These are phyloP conservation scores for Corinectria fuckeliana DNA, from an alignment of 2,329 filamentous ascomycete genomes.

Conservation along the genomic window DNA sequence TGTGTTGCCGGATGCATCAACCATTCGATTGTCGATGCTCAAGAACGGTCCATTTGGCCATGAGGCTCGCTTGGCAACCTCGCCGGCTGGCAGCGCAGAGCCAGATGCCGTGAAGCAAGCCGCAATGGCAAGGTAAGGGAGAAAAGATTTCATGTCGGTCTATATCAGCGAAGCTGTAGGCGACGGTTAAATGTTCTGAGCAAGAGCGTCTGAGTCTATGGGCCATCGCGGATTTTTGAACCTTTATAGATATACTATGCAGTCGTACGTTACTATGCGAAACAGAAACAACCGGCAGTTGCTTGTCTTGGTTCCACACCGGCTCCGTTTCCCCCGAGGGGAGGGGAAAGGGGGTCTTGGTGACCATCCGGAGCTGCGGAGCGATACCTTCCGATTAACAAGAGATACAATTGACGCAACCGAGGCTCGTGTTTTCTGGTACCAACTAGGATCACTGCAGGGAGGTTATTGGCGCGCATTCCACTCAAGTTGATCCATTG, in stretches of 20 bases:
- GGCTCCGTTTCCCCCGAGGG: conserved; percentile 11
- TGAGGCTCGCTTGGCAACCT: neutral
- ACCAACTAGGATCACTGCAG: neutral
- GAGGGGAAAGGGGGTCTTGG: neutral
- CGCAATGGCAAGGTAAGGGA: neutral
- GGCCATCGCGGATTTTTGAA: neutral
- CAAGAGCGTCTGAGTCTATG: no score
- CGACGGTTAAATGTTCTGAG: neutral
- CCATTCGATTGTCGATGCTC: conserved; percentile 50
- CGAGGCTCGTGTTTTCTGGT: conserved; percentile 1
- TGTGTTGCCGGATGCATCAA: conserved; percentile 49
- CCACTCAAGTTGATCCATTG: neutral
- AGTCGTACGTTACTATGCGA: neutral
- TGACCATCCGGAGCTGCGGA: neutral
- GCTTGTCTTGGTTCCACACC: neutral
- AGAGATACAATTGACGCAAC: neutral
- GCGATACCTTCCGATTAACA: conserved; percentile 9
- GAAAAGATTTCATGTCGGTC: neutral
- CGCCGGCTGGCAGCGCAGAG: neutral
- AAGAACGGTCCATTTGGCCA: conserved; percentile 46
- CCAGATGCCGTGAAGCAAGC: neutral
- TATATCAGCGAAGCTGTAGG: neutral
- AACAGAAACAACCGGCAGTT: neutral
- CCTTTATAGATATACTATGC: neutral
- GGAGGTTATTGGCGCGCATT: conserved; percentile 14